A percentile compares a stretch with the other conserved stretches of the same genome.
phyloP scores from a whole-genome alignment of 2,329 filamentous ascomycete species.

The Xylariomycetidae sp. region DNA sequence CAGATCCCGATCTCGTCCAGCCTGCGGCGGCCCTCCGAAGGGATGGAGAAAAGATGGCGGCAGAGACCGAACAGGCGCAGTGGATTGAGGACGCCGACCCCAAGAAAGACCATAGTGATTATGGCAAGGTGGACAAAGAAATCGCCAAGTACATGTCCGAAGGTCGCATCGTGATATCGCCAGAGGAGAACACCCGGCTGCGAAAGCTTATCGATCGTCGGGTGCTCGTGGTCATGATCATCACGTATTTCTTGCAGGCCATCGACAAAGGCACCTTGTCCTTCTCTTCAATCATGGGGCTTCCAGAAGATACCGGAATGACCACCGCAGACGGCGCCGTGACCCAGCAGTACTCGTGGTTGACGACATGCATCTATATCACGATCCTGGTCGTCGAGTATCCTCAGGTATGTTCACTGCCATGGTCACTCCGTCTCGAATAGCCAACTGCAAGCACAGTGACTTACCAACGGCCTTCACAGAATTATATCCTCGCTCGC shows the following conservation, averaged over 20 bases:
- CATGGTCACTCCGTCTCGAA: neutral
- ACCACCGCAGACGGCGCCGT: conserved; percentile 30
- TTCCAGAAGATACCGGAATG: conserved; percentile 45
- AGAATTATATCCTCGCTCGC: conserved; percentile 50
- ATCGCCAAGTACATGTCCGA: conserved; percentile 62
- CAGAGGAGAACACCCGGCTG: conserved; percentile 55
- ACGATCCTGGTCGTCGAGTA: conserved; percentile 66
- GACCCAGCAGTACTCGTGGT: conserved; percentile 56
- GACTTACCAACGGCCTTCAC: conserved; percentile 1
- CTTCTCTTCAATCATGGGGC: conserved; percentile 59
- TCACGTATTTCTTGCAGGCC: conserved; percentile 67
- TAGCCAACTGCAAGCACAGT: neutral
- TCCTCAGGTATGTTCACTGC: conserved; percentile 41
- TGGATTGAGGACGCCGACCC: conserved; percentile 30
- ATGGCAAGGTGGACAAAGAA: conserved; percentile 56
- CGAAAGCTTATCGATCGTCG: conserved; percentile 61
- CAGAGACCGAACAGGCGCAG: conserved; percentile 23
- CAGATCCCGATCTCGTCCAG: conserved; percentile 20
- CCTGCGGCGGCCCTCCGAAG: conserved; percentile 15
- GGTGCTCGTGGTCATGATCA: conserved; percentile 64
- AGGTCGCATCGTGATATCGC: conserved; percentile 48
- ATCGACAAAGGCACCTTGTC: conserved; percentile 63
- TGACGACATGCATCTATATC: conserved; percentile 70
- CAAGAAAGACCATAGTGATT: conserved; percentile 45
- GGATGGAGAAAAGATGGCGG: conserved; percentile 17